A percentile compares a stretch with the other conserved stretches of the same genome.
Conservation (phyloP, 2,329 filamentous ascomycete species). For the Sclerotinia spermophila region DNA sequence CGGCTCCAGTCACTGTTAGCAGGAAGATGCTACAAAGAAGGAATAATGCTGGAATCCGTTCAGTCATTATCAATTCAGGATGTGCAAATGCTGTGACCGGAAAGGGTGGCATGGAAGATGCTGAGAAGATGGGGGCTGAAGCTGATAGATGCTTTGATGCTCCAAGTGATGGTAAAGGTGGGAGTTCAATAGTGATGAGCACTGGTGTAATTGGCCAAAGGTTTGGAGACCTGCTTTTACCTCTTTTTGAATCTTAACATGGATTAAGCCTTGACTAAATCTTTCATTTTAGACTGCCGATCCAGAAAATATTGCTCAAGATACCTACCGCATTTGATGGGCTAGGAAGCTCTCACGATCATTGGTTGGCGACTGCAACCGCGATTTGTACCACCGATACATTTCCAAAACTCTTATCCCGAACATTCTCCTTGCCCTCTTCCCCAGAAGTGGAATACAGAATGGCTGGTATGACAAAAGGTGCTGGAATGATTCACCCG, state of each 20-base stretch:
- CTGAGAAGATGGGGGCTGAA: slow-evolving; percentile 72
- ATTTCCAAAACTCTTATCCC: slow-evolving; percentile 88
- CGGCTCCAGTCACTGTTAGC: slow-evolving; percentile 87
- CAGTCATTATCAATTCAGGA: slow-evolving; percentile 89
- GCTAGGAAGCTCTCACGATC: slow-evolving; percentile 69
- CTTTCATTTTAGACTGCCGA: slow-evolving; percentile 62
- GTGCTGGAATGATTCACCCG: slow-evolving; percentile 96
- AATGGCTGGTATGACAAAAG: slow-evolving; percentile 92
- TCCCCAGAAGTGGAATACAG: slow-evolving; percentile 69
- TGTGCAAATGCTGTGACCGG: slow-evolving; percentile 98
- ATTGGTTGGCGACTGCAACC: slow-evolving; percentile 80
- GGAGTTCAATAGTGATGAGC: slow-evolving; percentile 89
- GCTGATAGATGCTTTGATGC: slow-evolving; percentile 65
- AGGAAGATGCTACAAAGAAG: slow-evolving; percentile 65
- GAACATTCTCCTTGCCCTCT: slow-evolving; percentile 78
- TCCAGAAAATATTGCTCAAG: slow-evolving; percentile 80
- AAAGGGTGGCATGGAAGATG: slow-evolving; percentile 83
- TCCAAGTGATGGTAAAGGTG: slow-evolving; percentile 44
- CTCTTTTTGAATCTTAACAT: not conserved
- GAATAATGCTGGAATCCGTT: slow-evolving; percentile 66
- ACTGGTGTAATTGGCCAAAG: slow-evolving; percentile 96
- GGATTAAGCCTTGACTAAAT: not conserved
- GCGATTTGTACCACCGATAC: slow-evolving; percentile 98
- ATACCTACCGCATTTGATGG: slow-evolving; percentile 72
- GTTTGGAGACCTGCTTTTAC: slow-evolving; percentile 39